Evolutionary conservation across 1,284 basidiomycete genomes (phyloP).

Genomic region (Leucoagaricus sp.): DNA sequence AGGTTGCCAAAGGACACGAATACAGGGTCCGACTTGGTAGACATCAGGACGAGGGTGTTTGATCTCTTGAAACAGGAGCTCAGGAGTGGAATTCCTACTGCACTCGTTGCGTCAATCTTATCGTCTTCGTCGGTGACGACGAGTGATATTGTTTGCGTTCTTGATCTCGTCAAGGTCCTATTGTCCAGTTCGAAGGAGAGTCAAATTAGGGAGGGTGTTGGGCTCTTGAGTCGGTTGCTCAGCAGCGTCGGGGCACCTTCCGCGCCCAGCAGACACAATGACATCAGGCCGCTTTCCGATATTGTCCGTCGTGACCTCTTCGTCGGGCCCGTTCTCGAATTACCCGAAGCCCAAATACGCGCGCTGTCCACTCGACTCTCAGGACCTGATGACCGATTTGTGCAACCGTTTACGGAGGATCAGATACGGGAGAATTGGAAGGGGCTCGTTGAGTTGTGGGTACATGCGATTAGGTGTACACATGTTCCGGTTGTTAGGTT

Average conservation of each 20-base stretch:
- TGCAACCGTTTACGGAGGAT: constrained; percentile 41
- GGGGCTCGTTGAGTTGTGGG: constrained; percentile 44
- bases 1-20: constrained; percentile 23
- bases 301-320: constrained; percentile 10
- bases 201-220: constrained; percentile 37
- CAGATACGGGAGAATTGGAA: constrained; percentile 50
- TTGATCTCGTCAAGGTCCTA: constrained; percentile 18
- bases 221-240: constrained; percentile 41
- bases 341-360: constrained; percentile 28
- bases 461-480: constrained; percentile 5
- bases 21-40: constrained; percentile 3
- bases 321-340: constrained; percentile 7
- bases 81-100: constrained; percentile 38
- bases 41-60: constrained; percentile 36
- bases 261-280: constrained; percentile 9
- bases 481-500: background rate
- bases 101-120: constrained; percentile 42
- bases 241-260: constrained; percentile 27
- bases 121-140: constrained; percentile 20
- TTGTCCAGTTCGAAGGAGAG: constrained; percentile 21
- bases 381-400: constrained; percentile 25
- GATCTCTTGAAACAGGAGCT: constrained; percentile 46
- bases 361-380: constrained; percentile 22
- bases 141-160: constrained; percentile 33
- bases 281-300: constrained; percentile 21